Conservation (phyloP, 305 asterid genomes). For the Rubia peregrina region DNA sequence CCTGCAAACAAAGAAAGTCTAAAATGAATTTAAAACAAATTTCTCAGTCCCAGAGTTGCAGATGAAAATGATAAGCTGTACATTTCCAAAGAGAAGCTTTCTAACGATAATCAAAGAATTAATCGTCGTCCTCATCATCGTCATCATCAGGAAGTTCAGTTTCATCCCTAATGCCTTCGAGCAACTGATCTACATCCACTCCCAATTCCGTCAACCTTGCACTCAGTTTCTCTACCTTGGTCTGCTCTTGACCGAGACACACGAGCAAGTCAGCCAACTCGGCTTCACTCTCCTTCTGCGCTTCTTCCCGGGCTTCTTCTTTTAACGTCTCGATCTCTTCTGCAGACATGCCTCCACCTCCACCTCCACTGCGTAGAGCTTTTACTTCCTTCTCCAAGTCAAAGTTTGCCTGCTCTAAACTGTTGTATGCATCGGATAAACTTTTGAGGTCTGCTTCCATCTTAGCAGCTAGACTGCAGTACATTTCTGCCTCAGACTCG, state of each 20-base stretch:
- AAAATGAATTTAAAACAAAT: not conserved
- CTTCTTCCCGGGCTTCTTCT: constrained; percentile 86
- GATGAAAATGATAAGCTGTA: constrained; percentile 13
- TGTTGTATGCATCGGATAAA: constrained; percentile 90
- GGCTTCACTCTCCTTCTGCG: constrained; percentile 82
- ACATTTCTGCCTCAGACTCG: constrained; percentile 49
- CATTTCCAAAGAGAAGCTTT: not conserved
- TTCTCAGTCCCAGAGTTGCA: not conserved
- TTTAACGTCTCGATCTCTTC: constrained; percentile 61
- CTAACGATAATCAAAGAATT: not conserved
- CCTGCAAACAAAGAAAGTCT: not conserved
- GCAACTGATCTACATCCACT: constrained; percentile 64
- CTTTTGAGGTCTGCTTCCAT: constrained; percentile 79
- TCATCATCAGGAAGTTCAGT: constrained; percentile 24
- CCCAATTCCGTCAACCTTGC: constrained; percentile 57
- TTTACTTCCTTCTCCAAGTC: constrained; percentile 60
- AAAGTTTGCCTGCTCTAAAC: constrained; percentile 81
- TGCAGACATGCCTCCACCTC: constrained; percentile 34
- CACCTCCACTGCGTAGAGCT: constrained; percentile 28
- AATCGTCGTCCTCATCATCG: constrained; percentile 31
- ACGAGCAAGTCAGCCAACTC: constrained; percentile 81
- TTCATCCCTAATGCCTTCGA: constrained; percentile 61
- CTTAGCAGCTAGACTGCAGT: constrained; percentile 47
- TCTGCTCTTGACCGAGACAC: constrained; percentile 97
- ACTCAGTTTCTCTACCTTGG: constrained; percentile 79